Conservation (phyloP, 2,329 filamentous ascomycete genomes). For the Colletotrichum sp. region DNA sequence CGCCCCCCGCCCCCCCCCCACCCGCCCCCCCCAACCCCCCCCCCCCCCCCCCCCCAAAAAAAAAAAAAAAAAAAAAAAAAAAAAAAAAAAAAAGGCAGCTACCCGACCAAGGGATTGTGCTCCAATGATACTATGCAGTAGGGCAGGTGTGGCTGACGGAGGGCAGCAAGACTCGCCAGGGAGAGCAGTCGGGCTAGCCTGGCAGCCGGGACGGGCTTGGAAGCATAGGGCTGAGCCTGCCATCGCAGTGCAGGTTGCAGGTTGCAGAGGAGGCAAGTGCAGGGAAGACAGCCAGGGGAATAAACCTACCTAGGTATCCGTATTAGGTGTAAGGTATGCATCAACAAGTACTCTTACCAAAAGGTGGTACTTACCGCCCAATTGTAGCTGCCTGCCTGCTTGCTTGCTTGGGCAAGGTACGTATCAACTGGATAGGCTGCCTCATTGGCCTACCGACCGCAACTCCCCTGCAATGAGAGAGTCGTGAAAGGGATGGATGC, state of each 20-base stretch:
- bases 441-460: neutral
- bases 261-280: neutral
- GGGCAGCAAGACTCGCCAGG: neutral
- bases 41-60: too few relatives aligned
- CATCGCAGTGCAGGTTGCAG: neutral
- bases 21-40: too few relatives aligned
- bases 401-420: neutral
- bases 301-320: too few relatives aligned
- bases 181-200: neutral
- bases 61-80: too few relatives aligned
- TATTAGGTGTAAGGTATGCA: too few relatives aligned
- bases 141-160: neutral
- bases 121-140: neutral
- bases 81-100: too few relatives aligned
- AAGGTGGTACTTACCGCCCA: neutral
- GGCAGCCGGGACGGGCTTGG: conserved; percentile 1
- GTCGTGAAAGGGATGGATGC: neutral
- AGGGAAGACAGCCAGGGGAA: neutral
- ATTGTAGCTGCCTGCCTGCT: neutral
- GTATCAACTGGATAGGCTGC: neutral
- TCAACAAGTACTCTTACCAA: too few relatives aligned
- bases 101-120: neutral
- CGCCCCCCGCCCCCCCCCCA: too few relatives aligned
- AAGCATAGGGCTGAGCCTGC: conserved; percentile 18
- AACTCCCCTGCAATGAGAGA: neutral